Base-by-base conservation (phyloP, 2,329 filamentous ascomycete genomes). In the Didymella segeticola region DNA sequence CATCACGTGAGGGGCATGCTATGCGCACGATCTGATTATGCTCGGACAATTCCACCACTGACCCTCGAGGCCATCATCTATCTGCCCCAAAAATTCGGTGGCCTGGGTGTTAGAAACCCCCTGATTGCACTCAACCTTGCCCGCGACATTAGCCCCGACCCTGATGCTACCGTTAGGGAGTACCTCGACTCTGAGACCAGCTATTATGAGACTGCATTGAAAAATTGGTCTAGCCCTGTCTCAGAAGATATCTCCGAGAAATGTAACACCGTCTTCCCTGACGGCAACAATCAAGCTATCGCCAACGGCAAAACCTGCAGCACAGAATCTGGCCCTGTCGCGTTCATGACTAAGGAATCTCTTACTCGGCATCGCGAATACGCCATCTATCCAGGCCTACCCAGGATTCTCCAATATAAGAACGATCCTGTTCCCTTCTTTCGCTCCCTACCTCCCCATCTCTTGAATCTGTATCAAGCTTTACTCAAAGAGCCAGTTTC, bases 81-180 rank as follows among this genome's bases (percentile, higher is more conserved):
- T 48, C 60, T 72, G 1, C 66, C 70, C 1, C 49, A 56, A 29
- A 47, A 62, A 1, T 69, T 64, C 26, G 69, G 70, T 30, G 70
- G 69, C 15, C 58, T 73, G 17, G 66, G 68, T 30, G 56, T 72
- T 15, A 64, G 68, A 41, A 73, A 65, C 49, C 68, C 69, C 2
- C 66, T 66, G 47, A 51, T 61, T 12, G 51, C 62, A 0, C 52
- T 72, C 41, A 60, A 57, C 15, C 56, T 66, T 27, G 66, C 69
- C 1, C 43, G 41, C 33, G 34, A 53, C 1, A 42, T 69, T 4
- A 8, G 14, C 1, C 30, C 47, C 2, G 38, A 60, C 7, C 61
- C 66, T 4, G 12, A 43, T 4, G n/a, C 10, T 6, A 14, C 22
- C 2, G 29, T 70, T 8, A 20, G 53, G 1, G 5, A 37, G 2